Percentiles rank a stretch among this genome's conserved stretches.
These are phyloP conservation scores for Pseudogymnoascus sp. DNA, from an alignment of 2,329 filamentous ascomycete genomes.

Conservation along the genomic window DNA sequence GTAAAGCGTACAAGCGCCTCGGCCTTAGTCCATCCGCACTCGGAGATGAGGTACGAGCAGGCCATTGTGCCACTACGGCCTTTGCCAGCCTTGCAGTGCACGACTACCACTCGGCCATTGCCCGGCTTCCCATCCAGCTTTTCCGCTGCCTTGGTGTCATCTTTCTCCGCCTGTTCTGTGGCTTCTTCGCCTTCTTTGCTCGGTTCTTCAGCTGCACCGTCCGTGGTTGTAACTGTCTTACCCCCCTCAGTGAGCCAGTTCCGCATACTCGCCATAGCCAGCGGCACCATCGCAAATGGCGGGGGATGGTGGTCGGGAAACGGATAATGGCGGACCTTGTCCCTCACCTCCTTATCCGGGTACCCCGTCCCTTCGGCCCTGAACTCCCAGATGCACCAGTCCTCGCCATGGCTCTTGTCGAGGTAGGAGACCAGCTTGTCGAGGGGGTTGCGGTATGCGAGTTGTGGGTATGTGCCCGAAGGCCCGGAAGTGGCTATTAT, in stretches of 20 bases:
- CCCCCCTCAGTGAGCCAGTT: slow-evolving; percentile 61
- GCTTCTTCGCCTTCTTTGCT: slow-evolving; percentile 16
- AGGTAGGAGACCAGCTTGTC: slow-evolving; percentile 81
- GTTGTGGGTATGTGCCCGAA: slow-evolving; percentile 78
- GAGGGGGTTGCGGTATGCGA: slow-evolving; percentile 88
- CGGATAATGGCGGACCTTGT: slow-evolving; percentile 80
- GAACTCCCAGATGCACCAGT: slow-evolving; percentile 98
- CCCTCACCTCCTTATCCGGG: slow-evolving; percentile 80
- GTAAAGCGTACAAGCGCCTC: slow-evolving; percentile 65
- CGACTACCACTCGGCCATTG: slow-evolving; percentile 62
- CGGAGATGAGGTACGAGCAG: slow-evolving; percentile 82
- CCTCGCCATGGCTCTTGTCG: slow-evolving; percentile 68
- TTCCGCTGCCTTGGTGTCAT: slow-evolving; percentile 10
- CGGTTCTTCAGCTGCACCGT: slow-evolving; percentile 9
- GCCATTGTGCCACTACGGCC: slow-evolving; percentile 82
- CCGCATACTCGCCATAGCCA: slow-evolving; percentile 86
- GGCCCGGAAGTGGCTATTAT: slow-evolving; percentile 73
- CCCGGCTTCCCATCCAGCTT: slow-evolving; percentile 26
- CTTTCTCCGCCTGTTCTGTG: slow-evolving; percentile 12
- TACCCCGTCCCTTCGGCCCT: slow-evolving; percentile 94
- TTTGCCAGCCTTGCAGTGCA: slow-evolving; percentile 97
- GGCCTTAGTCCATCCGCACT: slow-evolving; percentile 62
- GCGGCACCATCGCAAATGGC: slow-evolving; percentile 78
- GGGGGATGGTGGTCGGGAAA: slow-evolving; percentile 97
- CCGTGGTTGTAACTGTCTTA: background rate